Percentiles rank a stretch among this genome's conserved stretches.
Conservation (phyloP, 495 filamentous ascomycete species). For the Lasiosphaeria hispida region DNA sequence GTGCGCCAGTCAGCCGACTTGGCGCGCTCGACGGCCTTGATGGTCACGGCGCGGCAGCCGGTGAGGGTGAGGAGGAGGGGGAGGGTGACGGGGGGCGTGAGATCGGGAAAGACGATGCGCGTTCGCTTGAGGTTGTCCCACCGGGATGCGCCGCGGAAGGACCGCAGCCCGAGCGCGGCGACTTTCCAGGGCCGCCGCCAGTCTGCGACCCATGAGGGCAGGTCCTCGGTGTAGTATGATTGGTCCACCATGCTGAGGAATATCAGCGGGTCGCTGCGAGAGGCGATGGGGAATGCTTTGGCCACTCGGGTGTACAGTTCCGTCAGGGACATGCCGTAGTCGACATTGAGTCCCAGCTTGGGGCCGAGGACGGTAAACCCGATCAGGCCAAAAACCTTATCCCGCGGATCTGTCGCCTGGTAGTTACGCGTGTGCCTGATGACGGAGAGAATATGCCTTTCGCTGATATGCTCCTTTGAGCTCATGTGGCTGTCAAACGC, state of each 20-base stretch:
- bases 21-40: constrained; percentile 2
- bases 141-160: constrained; percentile 4
- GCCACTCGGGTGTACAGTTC: neutral
- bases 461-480: neutral
- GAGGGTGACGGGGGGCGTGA: neutral
- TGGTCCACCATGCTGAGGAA: constrained; percentile 4
- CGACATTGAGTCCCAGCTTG: neutral
- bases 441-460: constrained; percentile 2
- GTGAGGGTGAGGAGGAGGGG: neutral
- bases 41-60: constrained; percentile 1
- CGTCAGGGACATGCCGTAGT: constrained; percentile 1
- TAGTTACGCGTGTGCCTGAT: constrained; percentile 1
- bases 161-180: neutral
- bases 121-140: neutral
- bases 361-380: neutral
- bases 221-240: constrained; percentile 7
- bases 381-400: constrained; percentile 1
- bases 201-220: neutral
- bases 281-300: neutral
- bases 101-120: constrained; percentile 1
- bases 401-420: constrained; percentile 5
- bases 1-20: neutral
- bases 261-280: neutral
- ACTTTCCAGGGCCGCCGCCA: neutral
- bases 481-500: neutral